A percentile compares a stretch with the other conserved stretches of the same genome.
phyloP scores from a whole-genome alignment of 129 eudicot genomes.

The Arctium minus region DNA sequence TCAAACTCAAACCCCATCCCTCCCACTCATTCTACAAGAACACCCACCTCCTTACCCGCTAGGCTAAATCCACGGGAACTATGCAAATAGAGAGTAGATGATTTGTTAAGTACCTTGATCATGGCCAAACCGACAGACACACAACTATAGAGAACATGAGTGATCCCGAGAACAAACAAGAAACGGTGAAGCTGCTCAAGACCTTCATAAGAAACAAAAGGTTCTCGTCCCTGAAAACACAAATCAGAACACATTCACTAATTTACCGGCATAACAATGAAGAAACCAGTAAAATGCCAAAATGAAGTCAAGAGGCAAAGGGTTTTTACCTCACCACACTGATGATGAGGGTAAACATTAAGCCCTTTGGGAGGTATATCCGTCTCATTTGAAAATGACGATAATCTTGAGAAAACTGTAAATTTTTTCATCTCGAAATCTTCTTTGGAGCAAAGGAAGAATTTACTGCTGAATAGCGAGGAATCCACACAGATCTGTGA shows the following conservation, averaged over 20 bases:
- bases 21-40: no score
- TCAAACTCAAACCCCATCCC: no score
- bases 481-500: constrained; percentile 94
- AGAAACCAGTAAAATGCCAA: neutral
- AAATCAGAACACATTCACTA: neutral
- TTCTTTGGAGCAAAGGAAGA: constrained; percentile 72
- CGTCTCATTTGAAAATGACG: constrained; percentile 46
- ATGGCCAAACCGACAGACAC: constrained; percentile 81
- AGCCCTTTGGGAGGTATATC: constrained; percentile 61
- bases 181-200: constrained; percentile 98
- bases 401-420: constrained; percentile 20
- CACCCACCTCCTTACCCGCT: no score
- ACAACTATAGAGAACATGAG: constrained; percentile 94
- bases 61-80: no score
- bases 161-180: constrained; percentile 93
- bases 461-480: constrained; percentile 82
- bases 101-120: constrained; percentile 75
- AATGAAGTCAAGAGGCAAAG: constrained; percentile 1
- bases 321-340: constrained; percentile 66
- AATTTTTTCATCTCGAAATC: constrained; percentile 43
- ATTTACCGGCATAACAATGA: neutral
- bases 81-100: neutral
- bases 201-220: constrained; percentile 94
- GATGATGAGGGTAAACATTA: constrained; percentile 35
- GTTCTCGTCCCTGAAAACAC: constrained; percentile 81